A percentile compares a stretch with the other conserved stretches of the same genome.
These are phyloP conservation scores for Cercospora citrullina DNA, from an alignment of 2,329 filamentous ascomycete species.

Conservation along the genomic window DNA sequence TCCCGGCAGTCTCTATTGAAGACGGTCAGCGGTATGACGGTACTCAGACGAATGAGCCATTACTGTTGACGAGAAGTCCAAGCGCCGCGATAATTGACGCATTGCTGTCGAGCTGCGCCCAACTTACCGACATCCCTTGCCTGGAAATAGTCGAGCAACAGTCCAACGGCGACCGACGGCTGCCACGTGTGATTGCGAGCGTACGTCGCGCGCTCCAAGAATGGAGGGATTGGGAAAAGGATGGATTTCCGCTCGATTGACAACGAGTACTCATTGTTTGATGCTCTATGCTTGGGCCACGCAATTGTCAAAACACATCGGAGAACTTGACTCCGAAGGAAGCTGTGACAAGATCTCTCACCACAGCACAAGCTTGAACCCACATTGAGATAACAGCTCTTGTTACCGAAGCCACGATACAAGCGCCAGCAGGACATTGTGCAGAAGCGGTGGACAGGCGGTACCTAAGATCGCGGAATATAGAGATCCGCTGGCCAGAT, in stretches of 20 bases:
- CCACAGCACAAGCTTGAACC: neutral
- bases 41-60: neutral
- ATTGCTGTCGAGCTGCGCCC: neutral
- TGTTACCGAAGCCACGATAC: neutral
- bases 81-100: neutral
- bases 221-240: constrained; percentile 2
- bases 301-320: neutral
- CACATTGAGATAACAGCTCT: neutral
- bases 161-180: neutral
- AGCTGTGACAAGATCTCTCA: neutral
- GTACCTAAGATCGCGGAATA: no score
- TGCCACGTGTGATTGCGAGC: constrained; percentile 2
- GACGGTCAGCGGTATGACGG: neutral
- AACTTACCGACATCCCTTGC: neutral
- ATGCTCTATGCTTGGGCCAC: neutral
- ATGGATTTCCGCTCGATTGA: constrained; percentile 6
- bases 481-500: no score
- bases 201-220: constrained; percentile 1
- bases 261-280: neutral
- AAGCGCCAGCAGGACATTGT: neutral
- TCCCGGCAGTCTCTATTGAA: neutral
- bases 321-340: neutral
- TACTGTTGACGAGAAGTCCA: neutral
- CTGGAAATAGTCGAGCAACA: neutral
- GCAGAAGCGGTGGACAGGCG: no score